A percentile compares a stretch with the other conserved stretches of the same genome.
Evolutionary conservation across 805 yeast genomes (phyloP).

Genomic region (Teunomyces atbi): DNA sequence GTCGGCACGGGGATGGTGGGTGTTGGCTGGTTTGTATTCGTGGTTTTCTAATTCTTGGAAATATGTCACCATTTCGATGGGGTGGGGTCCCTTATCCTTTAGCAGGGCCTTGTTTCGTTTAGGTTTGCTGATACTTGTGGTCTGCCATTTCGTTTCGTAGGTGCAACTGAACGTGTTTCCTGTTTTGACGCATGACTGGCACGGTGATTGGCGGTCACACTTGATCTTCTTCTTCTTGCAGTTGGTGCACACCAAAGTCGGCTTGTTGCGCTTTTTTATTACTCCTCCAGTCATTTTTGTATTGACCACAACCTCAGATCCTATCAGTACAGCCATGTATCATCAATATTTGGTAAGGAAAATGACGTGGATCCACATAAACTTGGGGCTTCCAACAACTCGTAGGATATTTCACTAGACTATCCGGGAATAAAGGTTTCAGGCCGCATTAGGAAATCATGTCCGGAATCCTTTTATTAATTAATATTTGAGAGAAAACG

Average conservation of each 20-base stretch:
- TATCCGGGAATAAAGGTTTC: not conserved
- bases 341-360: not conserved
- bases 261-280: constrained; percentile 17
- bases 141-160: constrained; percentile 18
- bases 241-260: constrained; percentile 27
- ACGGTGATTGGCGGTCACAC: constrained; percentile 29
- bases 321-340: not conserved
- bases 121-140: not conserved
- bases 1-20: not conserved
- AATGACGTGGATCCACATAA: not conserved
- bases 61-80: not conserved
- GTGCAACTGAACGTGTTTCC: constrained; percentile 17
- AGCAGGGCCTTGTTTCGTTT: not conserved
- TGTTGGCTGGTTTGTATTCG: not conserved
- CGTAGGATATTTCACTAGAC: not conserved
- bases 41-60: not conserved
- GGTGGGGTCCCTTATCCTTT: not conserved
- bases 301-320: not conserved
- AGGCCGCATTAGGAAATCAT: not conserved
- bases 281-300: not conserved
- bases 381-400: not conserved
- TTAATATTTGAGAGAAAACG: not conserved
- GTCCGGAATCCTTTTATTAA: not conserved
- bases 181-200: constrained; percentile 24
- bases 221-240: constrained; percentile 33